Base-by-base conservation (phyloP, 768 basidiomycete genomes). In the Lentinula sp. region DNA sequence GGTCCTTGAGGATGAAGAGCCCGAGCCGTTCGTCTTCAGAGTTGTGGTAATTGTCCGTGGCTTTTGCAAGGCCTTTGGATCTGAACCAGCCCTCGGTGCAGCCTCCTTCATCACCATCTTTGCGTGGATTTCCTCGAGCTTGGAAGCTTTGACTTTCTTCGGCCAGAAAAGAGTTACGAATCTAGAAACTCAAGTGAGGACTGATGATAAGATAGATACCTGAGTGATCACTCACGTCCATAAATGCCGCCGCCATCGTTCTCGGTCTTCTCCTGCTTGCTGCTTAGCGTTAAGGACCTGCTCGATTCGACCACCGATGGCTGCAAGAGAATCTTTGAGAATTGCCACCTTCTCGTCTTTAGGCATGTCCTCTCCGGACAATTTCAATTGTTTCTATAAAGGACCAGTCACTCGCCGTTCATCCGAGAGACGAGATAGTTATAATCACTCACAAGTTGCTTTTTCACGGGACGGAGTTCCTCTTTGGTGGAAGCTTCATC, bases 121-220 rank as follows among this genome's bases (percentile, higher is more conserved):
- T 15, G 91, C 90, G 68, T 97, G 94, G 48, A 98, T 96, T 70
- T 94, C 93, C 73, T 95, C 91, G 42, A 98, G 77, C 73, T 97
- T 97, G 15, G 84, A 86, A 12, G 94, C 93, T 71, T 90, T 94
- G 65, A 98, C 95, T 74, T 95, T 93, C 79, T 96, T 92, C 5
- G 95, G 95, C 95, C 95, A 98, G 76, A 98, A 98, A 59, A 94
- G 80, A 2, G 93, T 95, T 50, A 97, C 94, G 65, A 98, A 98
- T 39, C 93, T 95, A 61, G 46, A 57, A 15, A 28, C 56, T 54
- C 16, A 59, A 28, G 68, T 45, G 63, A 48, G 18, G 8, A 8
- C 9, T 61, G 36, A 57, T 35, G 5, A 45, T 15, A 1, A 55
- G 41, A 56, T 39, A 52, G 36, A 49, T 61, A 59, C 33, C 48